These are phyloP conservation scores for Sporothrix sp. DNA, from an alignment of 2,329 filamentous ascomycete species.

Conservation along the genomic window DNA sequence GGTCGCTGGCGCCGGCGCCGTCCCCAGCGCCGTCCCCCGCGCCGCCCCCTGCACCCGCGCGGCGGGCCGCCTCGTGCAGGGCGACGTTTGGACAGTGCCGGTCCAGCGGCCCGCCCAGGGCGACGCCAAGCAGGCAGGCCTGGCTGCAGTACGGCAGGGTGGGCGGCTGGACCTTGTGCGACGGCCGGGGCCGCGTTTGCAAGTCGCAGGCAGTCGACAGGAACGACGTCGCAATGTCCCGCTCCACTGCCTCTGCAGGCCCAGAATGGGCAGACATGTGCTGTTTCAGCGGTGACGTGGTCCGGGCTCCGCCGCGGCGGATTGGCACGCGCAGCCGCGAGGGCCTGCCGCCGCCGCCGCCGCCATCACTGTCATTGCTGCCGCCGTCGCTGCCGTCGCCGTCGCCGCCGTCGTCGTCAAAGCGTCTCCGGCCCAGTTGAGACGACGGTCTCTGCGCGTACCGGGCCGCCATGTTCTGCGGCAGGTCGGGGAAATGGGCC, in stretches of 20 bases:
- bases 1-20: not conserved
- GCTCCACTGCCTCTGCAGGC: not conserved
- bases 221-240: conserved; percentile 10
- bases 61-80: not conserved
- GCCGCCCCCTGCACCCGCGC: too few relatives aligned
- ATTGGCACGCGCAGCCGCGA: too few relatives aligned
- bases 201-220: conserved; percentile 9
- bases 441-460: not conserved
- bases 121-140: conserved; percentile 9
- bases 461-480: not conserved
- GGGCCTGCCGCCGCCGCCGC: too few relatives aligned
- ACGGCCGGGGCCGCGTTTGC: conserved; percentile 8
- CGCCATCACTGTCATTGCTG: too few relatives aligned
- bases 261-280: not conserved
- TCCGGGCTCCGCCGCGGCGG: too few relatives aligned
- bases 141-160: conserved; percentile 10
- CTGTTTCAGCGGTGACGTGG: not conserved
- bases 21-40: too few relatives aligned
- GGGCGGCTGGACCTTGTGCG: conserved; percentile 1
- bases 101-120: conserved; percentile 4
- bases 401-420: not conserved
- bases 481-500: conserved; percentile 10
- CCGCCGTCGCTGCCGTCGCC: not conserved
- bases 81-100: conserved; percentile 10
- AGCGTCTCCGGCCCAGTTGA: not conserved